Base-by-base conservation (phyloP, 805 yeast genomes). In the Metschnikowia rubicola region DNA sequence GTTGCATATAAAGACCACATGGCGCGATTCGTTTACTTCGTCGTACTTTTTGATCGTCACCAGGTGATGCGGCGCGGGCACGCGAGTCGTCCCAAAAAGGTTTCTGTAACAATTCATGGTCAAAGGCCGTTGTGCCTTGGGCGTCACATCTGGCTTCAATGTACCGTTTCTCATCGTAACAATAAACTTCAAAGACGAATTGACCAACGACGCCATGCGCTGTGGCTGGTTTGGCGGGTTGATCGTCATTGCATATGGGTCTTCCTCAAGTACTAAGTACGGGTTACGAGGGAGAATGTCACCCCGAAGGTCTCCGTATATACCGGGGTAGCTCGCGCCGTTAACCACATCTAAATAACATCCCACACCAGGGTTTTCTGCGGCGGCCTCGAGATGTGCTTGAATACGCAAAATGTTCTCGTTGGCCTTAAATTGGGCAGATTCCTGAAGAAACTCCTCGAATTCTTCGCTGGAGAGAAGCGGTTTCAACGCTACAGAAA, bases 241-340 rank as follows among this genome's bases (percentile, higher is more conserved):
- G 46, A 72, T 61, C 13, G 76, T 71, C 57, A 66, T 66, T 13
- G 80, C 73, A 51, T 80, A 73, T 1, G 92, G 91, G 53, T 86
- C 95, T 59, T 85, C 85, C 53, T 85, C 89, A 13, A 86, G 63
- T 10, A 86, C 78, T 53, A 86, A 73, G 57, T 84, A 86, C 1
- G 95, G 95, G 60, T 86, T 86, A 51, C 92, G 70, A 5, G 95
- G 95, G 37, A 86, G 67, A 1, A 83, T 78, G 52, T 82, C 85
- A 17, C 86, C 86, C 41, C 82, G 71, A 29, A 81, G 67, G 46
- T 80, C 85, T 13, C 85, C 84, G 56, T 81, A 81, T 32, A 80
- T 77, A 10, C 81, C 81, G 0, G 86, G 79, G 32, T 81, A 75
- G 8, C 67, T 59, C 32, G 69, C 75, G 39, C 70, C 71, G 48